Conservation (phyloP, 2,329 filamentous ascomycete genomes). For the Fusarium luffae region DNA sequence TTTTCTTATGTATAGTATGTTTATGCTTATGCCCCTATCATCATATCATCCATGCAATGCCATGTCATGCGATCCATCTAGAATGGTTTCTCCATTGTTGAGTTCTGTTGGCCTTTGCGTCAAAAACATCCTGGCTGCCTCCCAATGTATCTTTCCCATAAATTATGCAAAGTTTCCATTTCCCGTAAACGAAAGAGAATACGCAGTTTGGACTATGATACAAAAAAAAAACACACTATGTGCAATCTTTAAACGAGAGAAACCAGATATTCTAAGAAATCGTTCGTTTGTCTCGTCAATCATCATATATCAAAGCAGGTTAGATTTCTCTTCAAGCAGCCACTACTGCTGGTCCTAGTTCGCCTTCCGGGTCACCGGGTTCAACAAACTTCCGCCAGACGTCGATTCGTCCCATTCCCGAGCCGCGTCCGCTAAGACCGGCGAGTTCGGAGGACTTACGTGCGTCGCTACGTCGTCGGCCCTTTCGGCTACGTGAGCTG, state of each 20-base stretch:
- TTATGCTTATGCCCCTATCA: constrained; percentile 23
- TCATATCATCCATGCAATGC: constrained; percentile 16
- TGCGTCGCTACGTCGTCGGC: constrained; percentile 41
- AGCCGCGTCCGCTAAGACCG: constrained; percentile 58
- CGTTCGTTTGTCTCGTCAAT: constrained; percentile 21
- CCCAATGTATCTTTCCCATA: background rate
- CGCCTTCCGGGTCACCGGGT: constrained; percentile 54
- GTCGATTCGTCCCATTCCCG: constrained; percentile 60
- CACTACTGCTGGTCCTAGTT: constrained; percentile 34
- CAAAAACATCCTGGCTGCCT: background rate
- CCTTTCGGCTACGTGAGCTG: constrained; percentile 46
- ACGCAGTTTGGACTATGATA: constrained; percentile 11
- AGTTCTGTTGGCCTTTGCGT: constrained; percentile 37
- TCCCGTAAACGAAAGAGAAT: constrained; percentile 11
- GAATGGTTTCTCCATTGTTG: constrained; percentile 4
- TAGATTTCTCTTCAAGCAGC: constrained; percentile 9
- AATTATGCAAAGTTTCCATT: constrained; percentile 12
- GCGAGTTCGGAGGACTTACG: constrained; percentile 59
- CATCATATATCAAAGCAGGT: background rate
- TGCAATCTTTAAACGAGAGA: constrained; percentile 25
- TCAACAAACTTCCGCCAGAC: constrained; percentile 63
- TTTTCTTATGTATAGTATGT: background rate
- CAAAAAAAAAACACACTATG: constrained; percentile 3
- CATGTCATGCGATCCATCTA: constrained; percentile 22
- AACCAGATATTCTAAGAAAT: constrained; percentile 7